phyloP scores from a whole-genome alignment of 2,329 filamentous ascomycete species.

The Colletotrichum gigasporum region DNA sequence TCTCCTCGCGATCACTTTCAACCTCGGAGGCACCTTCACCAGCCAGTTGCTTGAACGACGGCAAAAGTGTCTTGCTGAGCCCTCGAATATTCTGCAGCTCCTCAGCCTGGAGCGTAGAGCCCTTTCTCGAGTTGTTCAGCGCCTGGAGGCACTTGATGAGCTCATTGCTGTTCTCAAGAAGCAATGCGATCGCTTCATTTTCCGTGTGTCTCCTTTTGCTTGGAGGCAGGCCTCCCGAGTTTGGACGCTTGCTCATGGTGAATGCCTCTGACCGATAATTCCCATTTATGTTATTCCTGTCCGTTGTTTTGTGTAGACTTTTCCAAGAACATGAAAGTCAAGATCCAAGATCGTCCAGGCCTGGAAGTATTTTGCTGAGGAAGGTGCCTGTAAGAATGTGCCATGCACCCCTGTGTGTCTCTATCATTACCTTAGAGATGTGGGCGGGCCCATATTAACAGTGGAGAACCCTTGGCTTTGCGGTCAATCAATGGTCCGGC shows the following conservation, averaged over 20 bases:
- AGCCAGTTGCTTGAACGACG: conserved; percentile 37
- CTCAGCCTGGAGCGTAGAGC: neutral
- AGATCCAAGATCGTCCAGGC: too few relatives aligned
- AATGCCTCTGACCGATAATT: neutral
- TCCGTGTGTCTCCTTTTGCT: conserved; percentile 33
- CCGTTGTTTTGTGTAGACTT: too few relatives aligned
- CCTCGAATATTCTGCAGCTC: conserved; percentile 14
- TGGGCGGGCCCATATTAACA: too few relatives aligned
- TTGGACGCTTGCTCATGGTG: conserved; percentile 26
- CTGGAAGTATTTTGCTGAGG: too few relatives aligned
- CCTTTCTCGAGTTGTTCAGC: conserved; percentile 38
- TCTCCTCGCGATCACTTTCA: neutral
- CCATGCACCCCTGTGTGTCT: too few relatives aligned
- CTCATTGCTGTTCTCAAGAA: conserved; percentile 47
- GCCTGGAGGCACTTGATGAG: conserved; percentile 49
- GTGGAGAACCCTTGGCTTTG: too few relatives aligned
- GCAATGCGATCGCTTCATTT: conserved; percentile 38
- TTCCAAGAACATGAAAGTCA: too few relatives aligned
- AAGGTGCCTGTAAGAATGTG: too few relatives aligned
- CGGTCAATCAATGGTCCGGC: conserved; percentile 23
- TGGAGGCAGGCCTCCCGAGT: conserved; percentile 11
- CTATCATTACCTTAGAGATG: too few relatives aligned
- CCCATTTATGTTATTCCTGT: too few relatives aligned
- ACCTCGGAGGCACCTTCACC: neutral
- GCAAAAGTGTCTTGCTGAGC: conserved; percentile 38